Evolutionary conservation across 176 grass and related monocot species (phyloP).

Genomic region (Panicum miliaceum): DNA sequence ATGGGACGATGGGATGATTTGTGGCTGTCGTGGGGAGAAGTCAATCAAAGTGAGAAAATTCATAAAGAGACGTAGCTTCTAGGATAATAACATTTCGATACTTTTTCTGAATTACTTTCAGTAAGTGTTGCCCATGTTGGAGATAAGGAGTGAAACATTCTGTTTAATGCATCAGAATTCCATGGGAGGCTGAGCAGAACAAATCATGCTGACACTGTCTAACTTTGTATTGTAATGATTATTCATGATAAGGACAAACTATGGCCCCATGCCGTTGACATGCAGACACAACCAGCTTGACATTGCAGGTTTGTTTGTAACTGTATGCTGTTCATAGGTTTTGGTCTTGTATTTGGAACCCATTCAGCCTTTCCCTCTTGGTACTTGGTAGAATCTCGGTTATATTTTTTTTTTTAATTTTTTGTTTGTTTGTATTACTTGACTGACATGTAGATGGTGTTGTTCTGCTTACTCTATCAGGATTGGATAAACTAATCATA

Average conservation of each 20-base stretch:
- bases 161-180: neutral
- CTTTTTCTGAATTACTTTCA: neutral
- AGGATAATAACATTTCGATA: neutral
- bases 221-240: constrained; percentile 8
- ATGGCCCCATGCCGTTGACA: constrained; percentile 5
- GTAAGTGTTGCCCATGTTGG: neutral
- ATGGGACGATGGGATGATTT: neutral
- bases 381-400: neutral
- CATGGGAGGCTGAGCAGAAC: neutral
- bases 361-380: neutral
- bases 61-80: neutral
- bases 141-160: neutral
- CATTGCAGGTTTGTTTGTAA: constrained; percentile 11
- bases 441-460: neutral
- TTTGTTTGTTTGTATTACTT: neutral
- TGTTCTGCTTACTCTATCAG: neutral
- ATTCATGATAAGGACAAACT: constrained; percentile 7
- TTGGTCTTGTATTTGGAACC: neutral
- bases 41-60: neutral
- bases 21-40: neutral
- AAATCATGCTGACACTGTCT: neutral
- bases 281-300: neutral
- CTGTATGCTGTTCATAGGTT: neutral
- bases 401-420: neutral
- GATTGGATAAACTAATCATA: neutral